Evolutionary conservation across 192 early-diverging fungal species (phyloP), one percentile per base, ranked within the genome.

Genomic region (Chytriomyces sp.): DNA sequence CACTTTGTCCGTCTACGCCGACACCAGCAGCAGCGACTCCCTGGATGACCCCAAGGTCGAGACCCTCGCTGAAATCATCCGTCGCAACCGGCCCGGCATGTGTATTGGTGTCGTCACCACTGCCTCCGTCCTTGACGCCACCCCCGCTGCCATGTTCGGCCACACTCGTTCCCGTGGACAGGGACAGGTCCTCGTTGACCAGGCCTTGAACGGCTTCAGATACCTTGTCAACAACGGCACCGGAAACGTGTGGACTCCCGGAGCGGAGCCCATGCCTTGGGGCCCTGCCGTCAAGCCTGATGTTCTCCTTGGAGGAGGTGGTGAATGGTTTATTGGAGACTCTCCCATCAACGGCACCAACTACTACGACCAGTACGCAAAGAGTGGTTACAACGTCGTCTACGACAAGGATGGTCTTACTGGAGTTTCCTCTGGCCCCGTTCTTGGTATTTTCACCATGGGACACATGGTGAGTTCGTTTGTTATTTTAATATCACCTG

Each of bases 81-180:
- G 88, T 64, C 83, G 87, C 64, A 76, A 79, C 30, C 80, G 82
- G 60, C 81, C 85, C 66, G 81, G 82, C 72, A 81, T 80, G 72
- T 87, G 86, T 76, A 83, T 89, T 53, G 88, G 88, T 71, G 85
- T 89, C 49, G 88, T 89, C 44, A 79, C 85, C 59, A 89, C 88
- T 52, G 85, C 88, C 44, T 78, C 81, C 62, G 60, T 85, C 60
- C 72, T 85, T 69, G 88, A 89, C 69, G 88, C 88, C 52, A 89
- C 88, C 22, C 88, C 89, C 61, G 86, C 89, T 56, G 88, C 89
- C 38, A 79, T 89, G 52, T 85, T 60, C 39, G 33, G 83, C 31
- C 87, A 90, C 80, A 90, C 89, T 36, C 80, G 88, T 38, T 63
- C 59, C 60, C 79, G 89, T 74, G 74, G 74, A 38, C 80, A 86